These are phyloP conservation scores for Nothophytophthora sp. DNA, from an alignment of 352 stramenopile species.

Conservation along the genomic window DNA sequence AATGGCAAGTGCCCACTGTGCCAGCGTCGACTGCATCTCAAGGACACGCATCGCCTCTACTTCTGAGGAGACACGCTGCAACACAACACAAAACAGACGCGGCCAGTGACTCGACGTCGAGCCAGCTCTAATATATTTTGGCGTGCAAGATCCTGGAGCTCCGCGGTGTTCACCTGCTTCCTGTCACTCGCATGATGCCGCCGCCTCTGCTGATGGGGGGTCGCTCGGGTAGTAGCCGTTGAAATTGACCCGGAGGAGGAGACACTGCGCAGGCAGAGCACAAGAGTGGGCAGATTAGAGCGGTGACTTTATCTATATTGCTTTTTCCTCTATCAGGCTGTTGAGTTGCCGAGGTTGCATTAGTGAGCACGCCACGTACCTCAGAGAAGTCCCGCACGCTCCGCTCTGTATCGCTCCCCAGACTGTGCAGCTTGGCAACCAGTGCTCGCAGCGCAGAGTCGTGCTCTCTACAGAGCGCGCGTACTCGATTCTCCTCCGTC, in stretches of 20 bases:
- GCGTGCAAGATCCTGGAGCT: conserved; percentile 13
- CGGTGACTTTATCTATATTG: conserved; percentile 14
- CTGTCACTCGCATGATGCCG: conserved; percentile 5
- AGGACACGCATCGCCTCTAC: conserved; percentile 81
- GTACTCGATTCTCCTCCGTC: conserved; percentile 12
- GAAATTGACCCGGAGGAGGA: conserved; percentile 64
- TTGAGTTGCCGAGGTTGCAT: too few relatives aligned
- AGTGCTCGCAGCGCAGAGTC: conserved; percentile 22
- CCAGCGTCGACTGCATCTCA: conserved; percentile 53
- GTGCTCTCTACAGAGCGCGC: conserved; percentile 25
- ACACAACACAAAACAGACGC: neutral
- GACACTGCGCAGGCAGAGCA: conserved; percentile 35
- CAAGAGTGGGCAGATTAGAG: conserved; percentile 27
- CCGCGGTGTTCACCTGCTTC: conserved; percentile 3
- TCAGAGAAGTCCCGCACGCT: conserved; percentile 41
- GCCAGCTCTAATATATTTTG: conserved; percentile 25
- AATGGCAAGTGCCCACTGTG: conserved; percentile 81
- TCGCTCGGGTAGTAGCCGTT: conserved; percentile 44
- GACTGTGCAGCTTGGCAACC: conserved; percentile 23
- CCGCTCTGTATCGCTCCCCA: conserved; percentile 21
- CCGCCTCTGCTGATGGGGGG: conserved; percentile 1
- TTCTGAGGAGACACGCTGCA: conserved; percentile 55
- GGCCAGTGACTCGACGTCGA: neutral
- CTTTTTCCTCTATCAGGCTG: conserved; percentile 11
- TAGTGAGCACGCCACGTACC: conserved; percentile 30